Base-by-base conservation (phyloP, 225 moss, liverwort and hornwort species). In the Pleurozium schreberi region DNA sequence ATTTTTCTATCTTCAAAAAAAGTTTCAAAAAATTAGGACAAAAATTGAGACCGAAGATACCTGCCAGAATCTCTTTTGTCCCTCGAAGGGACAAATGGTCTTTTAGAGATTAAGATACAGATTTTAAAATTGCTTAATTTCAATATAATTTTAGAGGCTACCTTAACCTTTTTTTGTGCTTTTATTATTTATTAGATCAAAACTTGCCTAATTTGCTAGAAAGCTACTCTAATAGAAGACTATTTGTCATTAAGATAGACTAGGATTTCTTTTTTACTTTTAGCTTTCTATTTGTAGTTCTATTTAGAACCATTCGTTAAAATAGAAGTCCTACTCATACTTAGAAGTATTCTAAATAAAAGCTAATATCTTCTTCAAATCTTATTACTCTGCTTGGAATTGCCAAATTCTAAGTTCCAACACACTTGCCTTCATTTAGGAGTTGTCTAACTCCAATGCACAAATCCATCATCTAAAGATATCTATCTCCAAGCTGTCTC, bases 401-500 rank as follows among this genome's bases (percentile, higher is more conserved):
- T 43, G 43, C 17, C 16, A 8, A 43, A 20, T 8, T 73, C 28
- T 3, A 45, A 45, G 28, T 27, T 73, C 2, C 3, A 73, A 30
- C 0, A 18, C 1, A 45, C 6, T 45, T 73, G 2, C 16, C 2
- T 73, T 45, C 15, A 45, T 30, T 1, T 45, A 4, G 2, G 13
- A 73, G 17, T 2, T 43, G 1, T 45, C 13, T 18, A 28, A 28
- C 0, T 73, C 30, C 1, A 73, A 43, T 45, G 10, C 2, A 27
- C 40, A 73, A 45, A 45, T 73, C 17, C 3, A 43, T 6, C 17
- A 45, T 28, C 2, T 0, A 1, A 2, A 45, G 2, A 45, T 28
- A 73, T 71, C 28, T 43, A 15, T 45, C 17, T 73, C 11, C 2
- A 30, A 30, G 18, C 17, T 10, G 30, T 47, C 47, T 45, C 10